A percentile compares a stretch with the other conserved stretches of the same genome.
These are phyloP conservation scores for Lomentospora prolificans DNA, from an alignment of 2,329 filamentous ascomycete species.

Conservation along the genomic window DNA sequence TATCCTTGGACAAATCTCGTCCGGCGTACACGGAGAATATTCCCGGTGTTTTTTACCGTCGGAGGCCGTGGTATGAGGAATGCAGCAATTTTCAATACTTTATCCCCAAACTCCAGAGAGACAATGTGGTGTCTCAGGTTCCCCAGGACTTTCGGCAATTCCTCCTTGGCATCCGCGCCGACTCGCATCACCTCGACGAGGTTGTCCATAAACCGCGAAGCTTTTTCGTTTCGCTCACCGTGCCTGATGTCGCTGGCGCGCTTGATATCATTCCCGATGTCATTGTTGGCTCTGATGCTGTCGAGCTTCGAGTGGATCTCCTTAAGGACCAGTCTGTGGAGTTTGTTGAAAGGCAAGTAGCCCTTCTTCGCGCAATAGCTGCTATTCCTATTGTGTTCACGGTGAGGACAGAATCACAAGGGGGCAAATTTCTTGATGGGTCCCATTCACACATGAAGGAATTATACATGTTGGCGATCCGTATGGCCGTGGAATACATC, in stretches of 20 bases:
- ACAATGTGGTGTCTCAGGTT: constrained; percentile 14
- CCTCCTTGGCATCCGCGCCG: constrained; percentile 20
- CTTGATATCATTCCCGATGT: constrained; percentile 58
- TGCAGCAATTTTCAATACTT: constrained; percentile 95
- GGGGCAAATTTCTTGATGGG: constrained; percentile 76
- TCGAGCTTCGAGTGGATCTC: constrained; percentile 88
- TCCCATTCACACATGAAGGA: constrained; percentile 59
- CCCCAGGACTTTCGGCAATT: constrained; percentile 27
- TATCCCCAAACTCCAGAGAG: constrained; percentile 50
- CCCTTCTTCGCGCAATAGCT: constrained; percentile 62
- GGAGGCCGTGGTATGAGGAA: constrained; percentile 80
- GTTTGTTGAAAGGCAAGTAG: constrained; percentile 72
- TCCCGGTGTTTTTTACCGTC: constrained; percentile 77
- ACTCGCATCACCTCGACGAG: constrained; percentile 30
- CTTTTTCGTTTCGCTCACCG: constrained; percentile 87
- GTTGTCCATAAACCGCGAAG: constrained; percentile 53
- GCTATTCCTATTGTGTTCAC: constrained; percentile 86
- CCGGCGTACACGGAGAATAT: constrained; percentile 92
- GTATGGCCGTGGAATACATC: constrained; percentile 82
- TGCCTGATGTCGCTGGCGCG: constrained; percentile 60
- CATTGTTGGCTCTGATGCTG: constrained; percentile 79
- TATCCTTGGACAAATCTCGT: constrained; percentile 78
- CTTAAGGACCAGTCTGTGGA: constrained; percentile 67
- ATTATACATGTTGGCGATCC: constrained; percentile 69
- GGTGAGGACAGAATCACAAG: constrained; percentile 74